phyloP scores from a whole-genome alignment of 2,329 filamentous ascomycete genomes.

The Trichothecium roseum region DNA sequence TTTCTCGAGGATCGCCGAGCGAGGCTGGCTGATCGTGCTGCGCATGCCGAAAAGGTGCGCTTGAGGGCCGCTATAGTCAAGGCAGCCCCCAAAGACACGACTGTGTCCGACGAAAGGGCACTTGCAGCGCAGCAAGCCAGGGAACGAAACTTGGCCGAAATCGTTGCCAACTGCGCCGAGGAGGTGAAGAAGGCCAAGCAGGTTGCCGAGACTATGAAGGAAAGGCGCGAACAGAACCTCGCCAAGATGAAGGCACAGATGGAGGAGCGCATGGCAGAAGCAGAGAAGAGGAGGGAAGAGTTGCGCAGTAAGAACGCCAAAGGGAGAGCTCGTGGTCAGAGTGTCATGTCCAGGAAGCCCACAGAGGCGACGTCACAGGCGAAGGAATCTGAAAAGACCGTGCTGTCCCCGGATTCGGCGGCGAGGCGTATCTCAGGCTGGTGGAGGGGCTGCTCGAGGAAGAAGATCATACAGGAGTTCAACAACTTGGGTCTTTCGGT shows the following conservation, averaged over 20 bases:
- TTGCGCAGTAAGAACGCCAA: conserved; percentile 43
- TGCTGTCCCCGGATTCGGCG: conserved; percentile 50
- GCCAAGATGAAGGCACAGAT: conserved; percentile 61
- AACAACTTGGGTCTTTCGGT: conserved; percentile 56
- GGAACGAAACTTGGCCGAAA: conserved; percentile 72
- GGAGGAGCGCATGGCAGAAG: conserved; percentile 71
- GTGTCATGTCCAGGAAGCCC: conserved; percentile 39
- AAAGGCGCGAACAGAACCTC: conserved; percentile 66
- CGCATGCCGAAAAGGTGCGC: conserved; percentile 75
- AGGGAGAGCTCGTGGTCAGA: conserved; percentile 43
- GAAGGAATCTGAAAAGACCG: conserved; percentile 32
- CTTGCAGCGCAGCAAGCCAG: conserved; percentile 68
- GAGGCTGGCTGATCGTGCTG: conserved; percentile 67
- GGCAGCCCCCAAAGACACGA: conserved; percentile 52
- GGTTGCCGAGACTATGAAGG: conserved; percentile 72
- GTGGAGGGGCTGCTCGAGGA: conserved; percentile 53
- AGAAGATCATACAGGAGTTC: conserved; percentile 54
- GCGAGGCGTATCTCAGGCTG: conserved; percentile 57
- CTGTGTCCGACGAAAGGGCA: conserved; percentile 64
- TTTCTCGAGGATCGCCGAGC: conserved; percentile 76
- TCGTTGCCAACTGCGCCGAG: conserved; percentile 70
- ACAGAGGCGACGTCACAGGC: conserved; percentile 35
- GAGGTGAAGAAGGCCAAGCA: conserved; percentile 76
- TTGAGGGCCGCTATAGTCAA: conserved; percentile 65
- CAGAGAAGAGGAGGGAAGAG: conserved; percentile 60